phyloP scores from a whole-genome alignment of 1,284 basidiomycete species.

The Apiotrichum gracile region DNA sequence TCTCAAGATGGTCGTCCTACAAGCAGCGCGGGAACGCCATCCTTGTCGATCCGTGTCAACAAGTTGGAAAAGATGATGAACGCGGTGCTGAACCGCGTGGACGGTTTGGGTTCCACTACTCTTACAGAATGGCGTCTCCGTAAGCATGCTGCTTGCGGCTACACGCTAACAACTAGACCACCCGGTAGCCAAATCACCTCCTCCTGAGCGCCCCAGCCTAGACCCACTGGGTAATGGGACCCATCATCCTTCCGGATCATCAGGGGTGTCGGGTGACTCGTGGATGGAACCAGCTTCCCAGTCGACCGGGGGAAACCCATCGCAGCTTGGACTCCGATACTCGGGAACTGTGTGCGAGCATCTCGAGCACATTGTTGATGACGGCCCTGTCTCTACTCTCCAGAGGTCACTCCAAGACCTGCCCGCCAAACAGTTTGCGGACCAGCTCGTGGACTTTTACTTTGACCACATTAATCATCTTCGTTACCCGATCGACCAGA shows the following conservation, averaged over 20 bases:
- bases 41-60: background rate
- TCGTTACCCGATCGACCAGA: conserved; percentile 80
- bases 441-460: conserved; percentile 52
- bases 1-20: background rate
- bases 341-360: conserved; percentile 32
- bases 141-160: too few species aligned
- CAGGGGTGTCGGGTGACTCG: background rate
- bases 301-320: background rate
- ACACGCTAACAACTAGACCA: conserved; percentile 24
- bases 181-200: conserved; percentile 24
- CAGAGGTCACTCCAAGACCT: conserved; percentile 72
- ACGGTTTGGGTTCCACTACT: conserved; percentile 30
- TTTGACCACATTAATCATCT: conserved; percentile 71
- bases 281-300: background rate
- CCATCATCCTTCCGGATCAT: background rate
- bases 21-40: background rate
- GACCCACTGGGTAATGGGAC: conserved; percentile 8
- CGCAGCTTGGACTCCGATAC: conserved; percentile 18
- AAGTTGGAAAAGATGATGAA: conserved; percentile 39
- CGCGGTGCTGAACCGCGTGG: conserved; percentile 33
- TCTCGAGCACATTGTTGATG: conserved; percentile 63
- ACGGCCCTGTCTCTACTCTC: conserved; percentile 54
- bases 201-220: conserved; percentile 14
- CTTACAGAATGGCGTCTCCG: conserved; percentile 37
- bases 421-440: conserved; percentile 62